These are phyloP conservation scores for Cadophora luteo-olivacea DNA, from an alignment of 2,329 filamentous ascomycete species.

Conservation along the genomic window DNA sequence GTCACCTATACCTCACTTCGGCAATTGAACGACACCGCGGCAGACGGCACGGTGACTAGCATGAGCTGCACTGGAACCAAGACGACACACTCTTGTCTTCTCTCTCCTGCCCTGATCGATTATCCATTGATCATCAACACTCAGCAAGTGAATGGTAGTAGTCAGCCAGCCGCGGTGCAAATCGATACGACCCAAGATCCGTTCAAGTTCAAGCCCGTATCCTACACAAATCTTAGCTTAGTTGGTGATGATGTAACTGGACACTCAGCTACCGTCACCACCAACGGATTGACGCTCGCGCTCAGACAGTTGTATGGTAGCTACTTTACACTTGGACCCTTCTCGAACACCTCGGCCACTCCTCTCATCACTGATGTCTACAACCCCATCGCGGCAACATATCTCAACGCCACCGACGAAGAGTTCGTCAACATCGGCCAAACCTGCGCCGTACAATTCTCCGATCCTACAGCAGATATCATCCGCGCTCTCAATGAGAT, in stretches of 20 bases:
- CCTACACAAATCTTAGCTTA: not conserved
- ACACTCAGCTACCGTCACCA: not conserved
- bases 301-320: not conserved
- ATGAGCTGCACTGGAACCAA: not conserved
- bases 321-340: not conserved
- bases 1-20: not conserved
- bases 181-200: not conserved
- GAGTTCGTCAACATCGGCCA: not conserved
- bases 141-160: not conserved
- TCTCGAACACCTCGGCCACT: not conserved
- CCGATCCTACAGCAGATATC: not conserved
- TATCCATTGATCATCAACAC: slow-evolving; percentile 1
- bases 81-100: not conserved
- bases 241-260: not conserved
- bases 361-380: not conserved
- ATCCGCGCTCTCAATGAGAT: not conserved
- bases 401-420: not conserved
- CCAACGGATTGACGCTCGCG: not conserved
- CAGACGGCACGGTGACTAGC: not conserved
- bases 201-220: not conserved
- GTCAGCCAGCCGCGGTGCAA: not conserved
- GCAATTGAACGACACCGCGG: not conserved
- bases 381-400: slow-evolving; percentile 6
- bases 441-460: not conserved
- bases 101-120: not conserved